Evolutionary conservation across 2,329 filamentous ascomycete genomes (phyloP).

Genomic region (Aspergillus oerlinghausenensis): DNA sequence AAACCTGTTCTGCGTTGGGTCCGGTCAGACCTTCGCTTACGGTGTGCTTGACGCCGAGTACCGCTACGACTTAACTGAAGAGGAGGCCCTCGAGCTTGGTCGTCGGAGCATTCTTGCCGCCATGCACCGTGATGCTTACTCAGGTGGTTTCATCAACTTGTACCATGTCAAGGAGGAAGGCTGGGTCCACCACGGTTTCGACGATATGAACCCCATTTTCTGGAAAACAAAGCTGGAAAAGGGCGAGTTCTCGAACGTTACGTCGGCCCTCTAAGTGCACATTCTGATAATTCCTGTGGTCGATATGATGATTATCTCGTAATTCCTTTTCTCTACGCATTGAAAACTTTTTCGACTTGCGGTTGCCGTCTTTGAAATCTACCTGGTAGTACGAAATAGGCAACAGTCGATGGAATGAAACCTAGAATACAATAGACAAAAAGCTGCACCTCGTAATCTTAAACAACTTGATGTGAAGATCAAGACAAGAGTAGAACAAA

Average conservation of each 20-base stretch:
- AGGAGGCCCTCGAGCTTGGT: conserved; percentile 87
- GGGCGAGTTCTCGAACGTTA: conserved; percentile 97
- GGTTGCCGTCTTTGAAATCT: background rate
- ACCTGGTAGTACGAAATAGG: background rate
- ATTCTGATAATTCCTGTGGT: conserved; percentile 11
- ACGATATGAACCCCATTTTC: conserved; percentile 97
- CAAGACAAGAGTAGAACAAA: conserved; percentile 6
- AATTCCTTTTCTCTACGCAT: conserved; percentile 9
- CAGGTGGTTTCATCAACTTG: conserved; percentile 95
- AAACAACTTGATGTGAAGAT: background rate
- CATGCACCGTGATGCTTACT: conserved; percentile 97
- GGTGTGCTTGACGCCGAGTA: conserved; percentile 97
- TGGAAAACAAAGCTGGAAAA: conserved; percentile 99
- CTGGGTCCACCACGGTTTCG: conserved; percentile 99
- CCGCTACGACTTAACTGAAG: conserved; percentile 76
- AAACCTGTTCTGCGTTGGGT: conserved; percentile 97
- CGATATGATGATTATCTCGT: conserved; percentile 9
- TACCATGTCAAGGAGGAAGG: conserved; percentile 99
- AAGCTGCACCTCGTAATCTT: background rate
- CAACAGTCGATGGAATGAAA: background rate
- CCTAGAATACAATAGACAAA: background rate
- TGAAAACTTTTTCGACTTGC: conserved; percentile 5
- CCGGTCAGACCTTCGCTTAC: conserved; percentile 97
- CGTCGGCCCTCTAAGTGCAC: conserved; percentile 55
- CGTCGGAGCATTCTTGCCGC: conserved; percentile 90